phyloP scores from a whole-genome alignment of 2,329 filamentous ascomycete genomes.

The Clathrospora elynae region DNA sequence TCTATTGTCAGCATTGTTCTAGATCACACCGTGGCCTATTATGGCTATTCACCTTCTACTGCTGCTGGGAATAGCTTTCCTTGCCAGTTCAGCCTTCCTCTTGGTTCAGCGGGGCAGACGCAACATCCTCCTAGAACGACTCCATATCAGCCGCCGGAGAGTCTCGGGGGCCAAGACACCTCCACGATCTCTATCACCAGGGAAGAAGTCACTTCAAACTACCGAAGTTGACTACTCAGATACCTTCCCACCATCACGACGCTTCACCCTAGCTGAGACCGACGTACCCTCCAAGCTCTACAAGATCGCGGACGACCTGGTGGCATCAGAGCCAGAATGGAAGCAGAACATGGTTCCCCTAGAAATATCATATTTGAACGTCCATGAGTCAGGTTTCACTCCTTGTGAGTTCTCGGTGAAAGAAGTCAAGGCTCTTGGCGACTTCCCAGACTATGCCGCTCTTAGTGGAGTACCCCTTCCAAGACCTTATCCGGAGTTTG shows the following conservation, averaged over 20 bases:
- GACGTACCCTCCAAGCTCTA: conserved; percentile 31
- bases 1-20: too few species aligned
- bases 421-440: conserved; percentile 71
- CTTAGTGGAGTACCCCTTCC: conserved; percentile 78
- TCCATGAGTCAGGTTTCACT: conserved; percentile 54
- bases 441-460: conserved; percentile 78
- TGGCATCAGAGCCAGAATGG: conserved; percentile 26
- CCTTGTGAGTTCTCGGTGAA: conserved; percentile 71
- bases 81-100: conserved; percentile 32
- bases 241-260: conserved; percentile 59
- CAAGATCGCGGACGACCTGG: conserved; percentile 31
- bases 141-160: conserved; percentile 50
- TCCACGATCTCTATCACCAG: conserved; percentile 58
- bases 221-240: conserved; percentile 50
- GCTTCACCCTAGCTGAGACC: conserved; percentile 51
- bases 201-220: conserved; percentile 47
- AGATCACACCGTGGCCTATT: too few species aligned
- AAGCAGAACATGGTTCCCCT: conserved; percentile 34
- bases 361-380: conserved; percentile 33
- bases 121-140: conserved; percentile 47
- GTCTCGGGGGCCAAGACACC: conserved; percentile 59
- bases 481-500: conserved; percentile 65
- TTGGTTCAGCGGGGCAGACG: conserved; percentile 47
- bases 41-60: conserved; percentile 32
- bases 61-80: conserved; percentile 41